Evolutionary conservation across 1,284 basidiomycete species (phyloP).

Genomic region (Ceratobasidium sp.): DNA sequence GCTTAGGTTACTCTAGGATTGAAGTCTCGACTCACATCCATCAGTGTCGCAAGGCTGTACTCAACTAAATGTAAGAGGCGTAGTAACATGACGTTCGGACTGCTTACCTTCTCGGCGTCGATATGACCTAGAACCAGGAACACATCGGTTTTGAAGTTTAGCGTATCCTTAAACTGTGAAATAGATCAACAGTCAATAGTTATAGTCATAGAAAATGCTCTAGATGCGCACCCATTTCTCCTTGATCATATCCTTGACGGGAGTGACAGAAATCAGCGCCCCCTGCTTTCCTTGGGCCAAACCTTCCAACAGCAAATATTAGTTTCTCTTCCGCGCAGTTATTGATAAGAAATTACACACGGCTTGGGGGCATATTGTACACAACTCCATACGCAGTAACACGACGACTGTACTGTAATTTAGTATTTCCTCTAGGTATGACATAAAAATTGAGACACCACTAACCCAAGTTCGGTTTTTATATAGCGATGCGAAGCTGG

Average conservation of each 20-base stretch:
- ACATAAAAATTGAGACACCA: too few species aligned
- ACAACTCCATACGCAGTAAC: too few species aligned
- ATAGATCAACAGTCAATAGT: neutral
- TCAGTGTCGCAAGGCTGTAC: neutral
- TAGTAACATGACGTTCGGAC: neutral
- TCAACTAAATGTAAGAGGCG: neutral
- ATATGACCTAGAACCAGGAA: conserved; percentile 10
- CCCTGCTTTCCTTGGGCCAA: too few species aligned
- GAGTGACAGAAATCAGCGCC: too few species aligned
- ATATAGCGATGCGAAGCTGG: neutral
- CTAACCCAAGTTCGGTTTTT: neutral
- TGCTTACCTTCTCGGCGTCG: neutral
- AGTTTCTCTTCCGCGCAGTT: too few species aligned
- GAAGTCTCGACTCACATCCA: neutral
- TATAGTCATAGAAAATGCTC: neutral
- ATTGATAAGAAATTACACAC: too few species aligned
- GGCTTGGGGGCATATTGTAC: too few species aligned
- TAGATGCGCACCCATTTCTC: conserved; percentile 3
- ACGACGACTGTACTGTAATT: too few species aligned
- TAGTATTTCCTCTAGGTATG: too few species aligned
- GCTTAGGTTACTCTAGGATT: neutral
- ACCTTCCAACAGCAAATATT: too few species aligned
- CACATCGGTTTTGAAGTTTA: neutral
- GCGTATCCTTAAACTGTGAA: neutral
- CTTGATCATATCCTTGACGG: neutral